Conservation (phyloP, 441 rosid species). For the Breynia disticha region DNA sequence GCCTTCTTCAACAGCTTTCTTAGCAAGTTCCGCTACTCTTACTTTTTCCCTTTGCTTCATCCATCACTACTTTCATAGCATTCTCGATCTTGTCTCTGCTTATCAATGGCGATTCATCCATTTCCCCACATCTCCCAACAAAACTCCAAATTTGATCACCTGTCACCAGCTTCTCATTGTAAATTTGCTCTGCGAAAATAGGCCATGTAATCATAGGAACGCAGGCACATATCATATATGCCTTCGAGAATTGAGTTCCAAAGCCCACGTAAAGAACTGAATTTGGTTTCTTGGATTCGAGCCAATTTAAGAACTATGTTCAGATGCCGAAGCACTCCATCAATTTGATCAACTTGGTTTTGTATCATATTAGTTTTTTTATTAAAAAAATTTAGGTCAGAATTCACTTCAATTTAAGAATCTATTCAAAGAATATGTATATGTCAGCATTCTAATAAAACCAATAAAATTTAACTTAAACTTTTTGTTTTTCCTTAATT, state of each 20-base stretch:
- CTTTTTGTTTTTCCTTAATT: too few relatives aligned
- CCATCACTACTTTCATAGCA: slow-evolving; percentile 10
- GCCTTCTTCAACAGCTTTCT: slow-evolving; percentile 9
- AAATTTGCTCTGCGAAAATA: slow-evolving; percentile 20
- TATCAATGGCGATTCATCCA: slow-evolving; percentile 15
- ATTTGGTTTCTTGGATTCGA: too few relatives aligned
- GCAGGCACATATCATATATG: slow-evolving; percentile 8
- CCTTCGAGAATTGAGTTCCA: slow-evolving; percentile 26
- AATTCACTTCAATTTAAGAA: too few relatives aligned
- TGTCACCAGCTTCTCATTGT: slow-evolving; percentile 24
- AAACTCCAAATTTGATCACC: slow-evolving; percentile 18
- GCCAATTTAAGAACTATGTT: too few relatives aligned
- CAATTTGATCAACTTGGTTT: too few relatives aligned
- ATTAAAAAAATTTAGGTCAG: too few relatives aligned
- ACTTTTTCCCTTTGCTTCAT: slow-evolving; percentile 3
- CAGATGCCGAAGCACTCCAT: too few relatives aligned
- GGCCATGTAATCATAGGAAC: slow-evolving; percentile 21
- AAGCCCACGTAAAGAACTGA: too few relatives aligned
- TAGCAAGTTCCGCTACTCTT: slow-evolving; percentile 8
- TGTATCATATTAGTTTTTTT: too few relatives aligned
- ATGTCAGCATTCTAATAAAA: too few relatives aligned
- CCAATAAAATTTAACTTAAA: too few relatives aligned
- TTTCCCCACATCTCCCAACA: slow-evolving; percentile 25
- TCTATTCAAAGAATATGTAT: too few relatives aligned
- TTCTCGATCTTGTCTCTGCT: slow-evolving; percentile 4